These are phyloP conservation scores for Effrenium voratum DNA, from an alignment of 73 alveolate genomes.

Conservation along the genomic window DNA sequence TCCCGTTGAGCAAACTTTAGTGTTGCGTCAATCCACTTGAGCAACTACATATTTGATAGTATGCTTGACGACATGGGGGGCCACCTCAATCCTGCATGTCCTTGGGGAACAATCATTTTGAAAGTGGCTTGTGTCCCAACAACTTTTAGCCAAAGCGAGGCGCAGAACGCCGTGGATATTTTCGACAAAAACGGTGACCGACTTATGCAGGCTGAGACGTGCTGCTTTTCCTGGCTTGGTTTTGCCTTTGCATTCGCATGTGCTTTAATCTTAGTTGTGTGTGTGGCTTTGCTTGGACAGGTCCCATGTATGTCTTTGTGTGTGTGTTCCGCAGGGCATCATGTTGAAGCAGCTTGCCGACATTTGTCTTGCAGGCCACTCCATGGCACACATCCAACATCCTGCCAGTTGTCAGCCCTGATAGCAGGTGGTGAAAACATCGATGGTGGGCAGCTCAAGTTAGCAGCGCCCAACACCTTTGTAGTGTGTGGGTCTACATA, in stretches of 20 bases:
- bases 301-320: neutral
- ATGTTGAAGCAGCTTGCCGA: conserved; percentile 86
- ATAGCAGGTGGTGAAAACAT: conserved; percentile 48
- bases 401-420: neutral
- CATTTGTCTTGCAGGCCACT: conserved; percentile 70
- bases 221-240: neutral
- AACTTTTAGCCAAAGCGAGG: neutral
- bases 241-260: too few relatives aligned
- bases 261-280: too few relatives aligned
- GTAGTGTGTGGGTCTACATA: neutral
- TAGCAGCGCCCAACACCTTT: neutral
- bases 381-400: too few relatives aligned
- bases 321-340: conserved; percentile 33
- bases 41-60: too few relatives aligned
- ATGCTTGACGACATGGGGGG: too few relatives aligned
- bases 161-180: conserved; percentile 69
- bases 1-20: too few relatives aligned
- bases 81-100: too few relatives aligned
- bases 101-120: too few relatives aligned
- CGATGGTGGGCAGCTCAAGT: conserved; percentile 16
- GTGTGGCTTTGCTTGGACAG: neutral
- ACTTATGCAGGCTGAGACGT: conserved; percentile 62
- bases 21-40: too few relatives aligned
- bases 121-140: neutral
- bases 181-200: conserved; percentile 63